phyloP scores from a whole-genome alignment of 345 rosid genomes.

The Trapa incisa region DNA sequence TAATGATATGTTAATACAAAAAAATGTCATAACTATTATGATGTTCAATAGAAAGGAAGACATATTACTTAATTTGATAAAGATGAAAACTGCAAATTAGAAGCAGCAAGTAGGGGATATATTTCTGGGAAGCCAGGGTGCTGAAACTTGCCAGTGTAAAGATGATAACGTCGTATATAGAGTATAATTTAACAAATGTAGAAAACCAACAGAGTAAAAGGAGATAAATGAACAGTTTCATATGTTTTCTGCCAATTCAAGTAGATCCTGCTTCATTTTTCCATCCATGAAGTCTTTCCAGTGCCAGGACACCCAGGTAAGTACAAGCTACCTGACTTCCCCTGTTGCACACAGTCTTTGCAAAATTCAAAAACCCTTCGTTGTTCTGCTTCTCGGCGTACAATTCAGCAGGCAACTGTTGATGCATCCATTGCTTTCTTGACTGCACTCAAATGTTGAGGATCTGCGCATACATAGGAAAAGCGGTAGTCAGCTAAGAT shows the following conservation, averaged over 20 bases:
- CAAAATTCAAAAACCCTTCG: conserved; percentile 54
- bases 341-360: conserved; percentile 35
- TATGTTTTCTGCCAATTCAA: conserved; percentile 62
- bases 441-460: conserved; percentile 45
- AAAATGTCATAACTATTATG: neutral
- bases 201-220: neutral
- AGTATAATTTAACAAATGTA: neutral
- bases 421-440: conserved; percentile 77
- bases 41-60: neutral
- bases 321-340: conserved; percentile 69
- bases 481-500: neutral
- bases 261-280: conserved; percentile 37
- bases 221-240: neutral
- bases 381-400: conserved; percentile 77
- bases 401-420: conserved; percentile 40
- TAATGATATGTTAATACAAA: neutral
- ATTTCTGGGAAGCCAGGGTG: neutral
- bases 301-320: conserved; percentile 84
- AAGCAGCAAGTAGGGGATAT: neutral
- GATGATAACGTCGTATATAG: too few relatives aligned
- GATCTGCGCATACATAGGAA: conserved; percentile 24
- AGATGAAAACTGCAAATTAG: neutral
- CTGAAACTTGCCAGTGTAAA: neutral
- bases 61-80: neutral
- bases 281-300: conserved; percentile 73